Evolutionary conservation across 208 protist genomes (phyloP), one percentile per base, ranked within the genome.

Genomic region (Acanthamoeba quina): DNA sequence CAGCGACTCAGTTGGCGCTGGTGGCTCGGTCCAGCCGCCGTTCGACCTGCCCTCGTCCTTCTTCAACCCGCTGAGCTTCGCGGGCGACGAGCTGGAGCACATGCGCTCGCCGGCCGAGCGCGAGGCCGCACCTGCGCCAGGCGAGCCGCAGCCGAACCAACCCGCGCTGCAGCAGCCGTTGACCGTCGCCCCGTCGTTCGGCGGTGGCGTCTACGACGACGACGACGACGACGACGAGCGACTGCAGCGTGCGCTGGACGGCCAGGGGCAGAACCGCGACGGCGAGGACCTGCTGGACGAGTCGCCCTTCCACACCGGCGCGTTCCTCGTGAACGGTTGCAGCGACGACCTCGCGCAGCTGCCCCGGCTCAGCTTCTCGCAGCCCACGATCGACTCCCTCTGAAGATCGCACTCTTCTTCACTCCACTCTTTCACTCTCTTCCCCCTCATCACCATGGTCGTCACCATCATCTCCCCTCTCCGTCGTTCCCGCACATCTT

Each of bases 1-100:
- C 58, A 64, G 58, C 58, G 24, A 24, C 58, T 64, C 21, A 6
- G 15, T 19, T 10, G 24, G 21, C 58, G 13, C 15, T 64, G 58
- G 58, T 26, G 58, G 15, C 58, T n/a, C 58, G 58, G 15, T 15
- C 7, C 15, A 9, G 21, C 11, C 15, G 26, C 62, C 62, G 24
- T 68, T 68, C n/a, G 62, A 68, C 62, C 62, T 68, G 62, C 62
- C 62, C 21, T 68, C 62, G 24, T 68, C 62, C 62, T 68, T 68
- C 62, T 68, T 68, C 62, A 68, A 68, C n/a, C 62, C 62, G 62
- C 26, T 68, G 26, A 68, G 62, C 62, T 68, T 68, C 26, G 21
- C 19, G 62, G 62, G 62, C 6, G 62, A 68, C n/a, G 62, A 31
- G 62, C 62, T 68, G 19, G 62, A 60, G 6, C 54, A 60, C 1